Percentiles rank a stretch among this genome's conserved stretches.
Conservation (phyloP, 1,284 basidiomycete genomes). For the Trichosporon sp. region DNA sequence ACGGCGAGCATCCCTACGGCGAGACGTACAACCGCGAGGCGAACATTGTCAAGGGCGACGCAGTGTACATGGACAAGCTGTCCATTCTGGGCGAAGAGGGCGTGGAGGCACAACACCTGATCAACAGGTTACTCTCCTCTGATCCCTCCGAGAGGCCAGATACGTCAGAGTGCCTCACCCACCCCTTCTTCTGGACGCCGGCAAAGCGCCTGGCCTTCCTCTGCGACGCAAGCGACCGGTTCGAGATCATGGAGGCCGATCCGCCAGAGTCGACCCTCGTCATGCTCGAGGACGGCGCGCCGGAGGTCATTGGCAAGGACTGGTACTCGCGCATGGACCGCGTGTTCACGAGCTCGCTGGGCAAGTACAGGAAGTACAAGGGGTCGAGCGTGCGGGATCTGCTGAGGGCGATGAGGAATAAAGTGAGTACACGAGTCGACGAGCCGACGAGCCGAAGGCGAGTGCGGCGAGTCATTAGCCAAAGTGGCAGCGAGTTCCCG, state of each 20-base stretch:
- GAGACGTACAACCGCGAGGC: conserved; percentile 84
- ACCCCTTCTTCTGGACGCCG: conserved; percentile 96
- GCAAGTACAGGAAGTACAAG: conserved; percentile 96
- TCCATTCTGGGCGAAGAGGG: conserved; percentile 85
- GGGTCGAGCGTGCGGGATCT: conserved; percentile 84
- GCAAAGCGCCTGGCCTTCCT: conserved; percentile 81
- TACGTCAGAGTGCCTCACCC: conserved; percentile 74
- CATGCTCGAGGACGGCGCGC: conserved; percentile 66
- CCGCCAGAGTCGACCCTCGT: conserved; percentile 73
- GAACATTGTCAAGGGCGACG: conserved; percentile 78
- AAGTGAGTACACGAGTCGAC: no score
- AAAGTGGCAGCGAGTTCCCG: no score
- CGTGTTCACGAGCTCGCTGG: conserved; percentile 84
- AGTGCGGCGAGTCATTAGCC: no score
- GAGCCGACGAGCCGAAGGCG: no score
- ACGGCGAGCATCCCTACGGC: conserved; percentile 83
- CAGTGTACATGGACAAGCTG: conserved; percentile 60
- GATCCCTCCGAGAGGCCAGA: conserved; percentile 76
- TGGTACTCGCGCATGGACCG: conserved; percentile 85
- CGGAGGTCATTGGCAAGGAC: conserved; percentile 68
- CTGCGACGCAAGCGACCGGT: conserved; percentile 93
- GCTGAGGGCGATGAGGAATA: conserved; percentile 86
- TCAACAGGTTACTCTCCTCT: conserved; percentile 66
- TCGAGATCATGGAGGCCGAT: conserved; percentile 94
- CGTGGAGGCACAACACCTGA: conserved; percentile 72